Conservation (phyloP, 345 rosid species). For the Citrus sp. region DNA sequence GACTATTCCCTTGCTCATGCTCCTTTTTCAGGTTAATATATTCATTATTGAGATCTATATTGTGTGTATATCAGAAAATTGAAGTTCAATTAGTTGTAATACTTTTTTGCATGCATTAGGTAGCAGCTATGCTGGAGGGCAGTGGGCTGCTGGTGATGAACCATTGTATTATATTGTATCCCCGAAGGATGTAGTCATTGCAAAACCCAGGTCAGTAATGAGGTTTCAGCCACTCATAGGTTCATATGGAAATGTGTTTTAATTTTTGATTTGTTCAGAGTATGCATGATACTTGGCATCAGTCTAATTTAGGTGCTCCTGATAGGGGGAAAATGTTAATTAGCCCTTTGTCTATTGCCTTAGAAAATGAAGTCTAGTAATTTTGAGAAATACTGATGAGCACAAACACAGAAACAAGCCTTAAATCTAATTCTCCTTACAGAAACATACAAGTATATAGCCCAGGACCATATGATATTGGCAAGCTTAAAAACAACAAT, state of each 20-base stretch:
- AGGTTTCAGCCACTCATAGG: slow-evolving; percentile 1
- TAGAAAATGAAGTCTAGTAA: background rate
- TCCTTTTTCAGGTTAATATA: slow-evolving; percentile 87
- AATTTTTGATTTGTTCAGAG: background rate
- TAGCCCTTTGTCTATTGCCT: background rate
- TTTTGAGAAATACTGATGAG: background rate
- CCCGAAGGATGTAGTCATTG: slow-evolving; percentile 96
- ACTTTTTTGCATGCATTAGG: slow-evolving; percentile 47
- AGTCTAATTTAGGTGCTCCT: background rate
- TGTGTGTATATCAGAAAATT: slow-evolving; percentile 14
- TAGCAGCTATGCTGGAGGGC: slow-evolving; percentile 98
- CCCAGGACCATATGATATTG: no score
- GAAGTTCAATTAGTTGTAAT: slow-evolving; percentile 18
- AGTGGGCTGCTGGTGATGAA: slow-evolving; percentile 99
- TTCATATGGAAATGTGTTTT: background rate
- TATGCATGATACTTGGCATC: background rate
- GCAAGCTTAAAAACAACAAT: no score
- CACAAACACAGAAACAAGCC: background rate
- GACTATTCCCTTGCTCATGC: slow-evolving; percentile 97
- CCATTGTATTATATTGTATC: slow-evolving; percentile 91
- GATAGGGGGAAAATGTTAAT: background rate
- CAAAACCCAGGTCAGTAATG: slow-evolving; percentile 84
- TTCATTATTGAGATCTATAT: slow-evolving; percentile 19
- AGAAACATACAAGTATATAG: no score
- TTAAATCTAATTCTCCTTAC: no score